Evolutionary conservation across 306 rosid species (phyloP), one percentile per base, ranked within the genome.

Genomic region (Lathyrus tuberosus): DNA sequence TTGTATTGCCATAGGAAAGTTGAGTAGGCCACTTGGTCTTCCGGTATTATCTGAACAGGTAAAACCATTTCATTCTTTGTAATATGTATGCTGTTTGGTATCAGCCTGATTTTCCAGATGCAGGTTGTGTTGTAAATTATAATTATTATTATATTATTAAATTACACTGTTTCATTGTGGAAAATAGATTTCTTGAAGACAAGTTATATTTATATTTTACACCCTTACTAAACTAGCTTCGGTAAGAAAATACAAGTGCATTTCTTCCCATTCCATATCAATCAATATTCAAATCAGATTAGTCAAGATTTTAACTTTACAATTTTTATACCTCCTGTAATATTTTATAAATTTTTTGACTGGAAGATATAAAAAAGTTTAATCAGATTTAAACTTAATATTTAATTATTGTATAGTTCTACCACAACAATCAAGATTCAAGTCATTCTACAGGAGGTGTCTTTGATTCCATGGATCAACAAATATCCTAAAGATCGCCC

Each of bases 1-100:
- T 90, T 44, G 75, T 88, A 11, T 74, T 93, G 83, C 94, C 94
- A 0, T 69, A 79, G 68, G 83, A 88, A 75, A 80, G 81, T 41
- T 86, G 86, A 90, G 70, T 53, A 22, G 64, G 54, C 60, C 46
- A 63, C 3, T 24, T 11, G 16, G 38, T 67, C 61, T 53, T 65
- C 22, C 22, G 22, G 22, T 20, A 20, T 20, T 53, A 49, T 40
- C 58, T 38, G 41, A 57, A 46, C 48, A 60, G 54, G 47, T n/a
- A 73, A 22, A 13, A 46, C 76, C 58, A 63, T 46, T 75, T 64
- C 79, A 84, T 89, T 85, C 87, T 75, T 83, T 79, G 59, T 78
- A 48, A 56, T 64, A 22, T 22, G 46, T 42, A 69, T 48, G 63
- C 59, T 67, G 68, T 58, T 30, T 31, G 40, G 66, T 33, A 73